These are phyloP conservation scores for Metarhizium anisopliae DNA, from an alignment of 2,329 filamentous ascomycete species.

Conservation along the genomic window DNA sequence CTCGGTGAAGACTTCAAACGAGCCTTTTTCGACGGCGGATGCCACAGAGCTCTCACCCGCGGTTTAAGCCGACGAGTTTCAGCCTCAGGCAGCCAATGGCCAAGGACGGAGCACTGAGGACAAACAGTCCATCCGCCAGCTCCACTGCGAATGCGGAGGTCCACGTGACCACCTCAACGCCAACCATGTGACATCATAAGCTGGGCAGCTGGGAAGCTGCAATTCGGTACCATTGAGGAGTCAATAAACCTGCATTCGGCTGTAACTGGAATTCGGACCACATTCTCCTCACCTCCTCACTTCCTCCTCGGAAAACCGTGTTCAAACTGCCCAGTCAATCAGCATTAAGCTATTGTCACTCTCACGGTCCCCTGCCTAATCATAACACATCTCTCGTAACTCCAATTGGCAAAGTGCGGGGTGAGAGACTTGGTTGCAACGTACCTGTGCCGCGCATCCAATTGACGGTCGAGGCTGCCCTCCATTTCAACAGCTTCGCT, in stretches of 20 bases:
- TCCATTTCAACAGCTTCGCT: slow-evolving; percentile 12
- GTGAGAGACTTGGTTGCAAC: slow-evolving; percentile 12
- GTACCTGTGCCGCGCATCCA: slow-evolving; percentile 13
- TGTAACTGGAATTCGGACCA: background rate
- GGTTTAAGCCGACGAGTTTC: slow-evolving; percentile 19
- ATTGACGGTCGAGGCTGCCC: slow-evolving; percentile 21
- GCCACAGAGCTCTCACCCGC: slow-evolving; percentile 18
- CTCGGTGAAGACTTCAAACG: slow-evolving; percentile 23
- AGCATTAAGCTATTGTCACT: slow-evolving; percentile 6
- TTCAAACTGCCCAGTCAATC: slow-evolving; percentile 1
- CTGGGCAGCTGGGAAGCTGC: background rate
- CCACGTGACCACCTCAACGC: background rate
- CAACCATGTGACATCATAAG: slow-evolving; percentile 11
- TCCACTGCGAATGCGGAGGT: no score
- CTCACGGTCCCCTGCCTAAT: background rate
- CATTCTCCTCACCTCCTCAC: background rate
- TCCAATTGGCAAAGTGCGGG: slow-evolving; percentile 13
- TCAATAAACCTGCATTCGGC: background rate
- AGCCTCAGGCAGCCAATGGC: slow-evolving; percentile 18
- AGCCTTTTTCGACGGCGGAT: slow-evolving; percentile 29
- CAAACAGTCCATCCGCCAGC: background rate
- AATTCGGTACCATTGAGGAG: no score
- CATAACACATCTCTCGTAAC: background rate
- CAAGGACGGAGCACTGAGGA: background rate
- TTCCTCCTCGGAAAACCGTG: background rate